phyloP scores from a whole-genome alignment of 2,329 filamentous ascomycete species.

The Claviceps arundinis region DNA sequence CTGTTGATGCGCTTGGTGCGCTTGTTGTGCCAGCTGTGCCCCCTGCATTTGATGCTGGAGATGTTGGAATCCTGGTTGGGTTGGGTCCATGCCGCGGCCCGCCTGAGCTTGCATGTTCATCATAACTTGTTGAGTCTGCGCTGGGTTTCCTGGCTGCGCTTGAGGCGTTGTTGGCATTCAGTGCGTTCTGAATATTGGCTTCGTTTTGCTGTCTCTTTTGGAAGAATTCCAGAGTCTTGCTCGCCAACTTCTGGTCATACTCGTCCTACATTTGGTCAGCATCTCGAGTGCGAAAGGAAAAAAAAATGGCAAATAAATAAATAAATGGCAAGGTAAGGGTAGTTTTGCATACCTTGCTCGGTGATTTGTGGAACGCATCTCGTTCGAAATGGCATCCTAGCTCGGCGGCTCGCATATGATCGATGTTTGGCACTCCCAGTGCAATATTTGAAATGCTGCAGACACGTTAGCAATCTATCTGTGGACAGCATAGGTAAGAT shows the following conservation, averaged over 20 bases:
- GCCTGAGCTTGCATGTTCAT: conserved; percentile 42
- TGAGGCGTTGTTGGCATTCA: conserved; percentile 27
- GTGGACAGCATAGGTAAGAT: conserved; percentile 14
- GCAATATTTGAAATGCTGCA: conserved; percentile 39
- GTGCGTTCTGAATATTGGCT: conserved; percentile 29
- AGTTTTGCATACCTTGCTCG: conserved; percentile 29
- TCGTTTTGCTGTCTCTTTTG: conserved; percentile 38
- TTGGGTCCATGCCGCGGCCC: conserved; percentile 36
- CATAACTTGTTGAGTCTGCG: conserved; percentile 28
- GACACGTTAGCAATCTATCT: conserved; percentile 4
- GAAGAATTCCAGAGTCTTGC: conserved; percentile 35
- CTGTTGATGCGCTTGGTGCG: conserved; percentile 15
- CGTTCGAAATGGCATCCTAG: conserved; percentile 34
- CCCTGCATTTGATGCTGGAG: conserved; percentile 47
- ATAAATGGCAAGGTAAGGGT: neutral
- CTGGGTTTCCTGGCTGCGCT: conserved; percentile 21
- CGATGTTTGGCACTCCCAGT: conserved; percentile 28
- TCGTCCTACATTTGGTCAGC: conserved; percentile 23
- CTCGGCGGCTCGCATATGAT: conserved; percentile 27
- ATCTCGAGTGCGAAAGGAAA: neutral
- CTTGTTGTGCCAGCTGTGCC: conserved; percentile 32
- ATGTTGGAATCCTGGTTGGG: conserved; percentile 41
- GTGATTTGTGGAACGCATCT: conserved; percentile 30
- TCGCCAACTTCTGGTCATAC: conserved; percentile 35
- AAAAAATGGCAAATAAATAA: too few species aligned